Conservation (phyloP, 2,329 filamentous ascomycete species). For the Dactylellina sp. region DNA sequence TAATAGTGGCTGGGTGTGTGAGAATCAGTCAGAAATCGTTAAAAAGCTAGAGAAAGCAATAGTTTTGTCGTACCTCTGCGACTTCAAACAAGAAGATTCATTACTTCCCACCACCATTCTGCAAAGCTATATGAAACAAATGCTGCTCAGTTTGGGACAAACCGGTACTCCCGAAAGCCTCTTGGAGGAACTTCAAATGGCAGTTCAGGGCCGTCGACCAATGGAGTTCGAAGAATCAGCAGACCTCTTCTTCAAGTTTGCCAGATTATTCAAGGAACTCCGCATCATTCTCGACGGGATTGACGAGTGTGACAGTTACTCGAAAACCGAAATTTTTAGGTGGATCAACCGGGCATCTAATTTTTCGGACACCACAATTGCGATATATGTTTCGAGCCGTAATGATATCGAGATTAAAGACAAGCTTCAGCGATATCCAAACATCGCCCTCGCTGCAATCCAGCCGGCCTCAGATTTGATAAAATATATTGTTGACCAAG, state of each 20-base stretch:
- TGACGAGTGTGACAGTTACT: conserved; percentile 56
- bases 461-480: conserved; percentile 17
- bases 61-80: conserved; percentile 55
- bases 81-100: conserved; percentile 49
- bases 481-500: conserved; percentile 24
- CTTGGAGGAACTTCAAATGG: conserved; percentile 21
- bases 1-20: conserved; percentile 30
- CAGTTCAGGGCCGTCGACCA: conserved; percentile 10
- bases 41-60: not conserved
- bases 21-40: conserved; percentile 3
- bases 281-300: conserved; percentile 57
- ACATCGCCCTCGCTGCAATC: conserved; percentile 12
- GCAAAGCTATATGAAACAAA: conserved; percentile 54
- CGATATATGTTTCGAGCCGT: conserved; percentile 55
- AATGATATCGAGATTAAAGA: conserved; percentile 49
- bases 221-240: conserved; percentile 22
- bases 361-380: conserved; percentile 18
- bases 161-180: conserved; percentile 19
- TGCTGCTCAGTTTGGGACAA: conserved; percentile 24
- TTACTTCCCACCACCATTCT: conserved; percentile 35
- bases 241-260: conserved; percentile 26
- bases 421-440: conserved; percentile 9
- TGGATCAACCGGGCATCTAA: conserved; percentile 14
- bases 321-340: conserved; percentile 26
- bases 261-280: conserved; percentile 12